Base-by-base conservation (phyloP, 164 flowering plant genomes). In the Houttuynia cordata region DNA sequence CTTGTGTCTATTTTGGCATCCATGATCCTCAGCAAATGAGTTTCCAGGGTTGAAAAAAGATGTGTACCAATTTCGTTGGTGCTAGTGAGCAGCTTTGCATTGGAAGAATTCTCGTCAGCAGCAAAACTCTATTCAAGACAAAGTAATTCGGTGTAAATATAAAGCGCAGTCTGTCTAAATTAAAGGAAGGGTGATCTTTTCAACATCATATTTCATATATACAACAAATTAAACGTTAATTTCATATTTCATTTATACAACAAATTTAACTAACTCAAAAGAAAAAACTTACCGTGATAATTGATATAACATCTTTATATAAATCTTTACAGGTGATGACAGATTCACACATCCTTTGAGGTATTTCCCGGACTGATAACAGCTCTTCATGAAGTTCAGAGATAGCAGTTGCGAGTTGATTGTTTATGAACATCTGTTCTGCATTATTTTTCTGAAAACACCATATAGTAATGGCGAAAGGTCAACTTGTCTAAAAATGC, bases 31-130 rank as follows among this genome's bases (percentile, higher is more conserved):
- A 66, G 61, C 60, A 81, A 72, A 74, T 81, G 81, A 25, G 76
- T 65, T 75, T 86, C 98, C 62, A 92, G 65, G 60, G 80, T 79
- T 61, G 96, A 80, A 62, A 92, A 75, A 57, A 89, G n/a, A 62
- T 56, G 61, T 12, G 57, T 53, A 24, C 86, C 88, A 69, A 92
- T 76, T 59, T 89, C 93, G 62, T 72, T 69, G 65, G 79, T 75
- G 67, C 79, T 64, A 58, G 87, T 76, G 5, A 88, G 72, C 70
- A 85, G 64, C 59, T 81, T 80, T 60, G 73, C 72, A 41, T 77
- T 64, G 18, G 74, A 66, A 25, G 90, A 45, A 12, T 45, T 77
- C 65, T 71, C 77, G 64, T 80, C 84, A 56, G 71, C 70, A 50
- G 74, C 76, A 64, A 72, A 73, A 67, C 70, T 76, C 98, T 92